Evolutionary conservation across 2,329 filamentous ascomycete species (phyloP), one percentile per base, ranked within the genome.

Genomic region (Harringtonia lauricola): DNA sequence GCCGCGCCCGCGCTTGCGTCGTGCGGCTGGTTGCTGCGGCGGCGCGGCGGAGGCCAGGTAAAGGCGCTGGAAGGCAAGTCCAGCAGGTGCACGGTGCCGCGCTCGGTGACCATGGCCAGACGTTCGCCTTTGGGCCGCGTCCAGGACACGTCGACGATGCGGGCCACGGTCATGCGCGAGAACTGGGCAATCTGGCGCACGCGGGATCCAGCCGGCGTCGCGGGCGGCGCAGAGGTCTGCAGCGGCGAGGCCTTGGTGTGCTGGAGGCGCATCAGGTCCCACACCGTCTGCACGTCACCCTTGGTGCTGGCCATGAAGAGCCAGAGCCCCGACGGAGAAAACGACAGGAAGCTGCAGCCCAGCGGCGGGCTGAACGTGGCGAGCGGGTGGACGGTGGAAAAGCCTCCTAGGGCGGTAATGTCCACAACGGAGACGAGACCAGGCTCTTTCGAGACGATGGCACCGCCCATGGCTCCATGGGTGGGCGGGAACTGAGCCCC

Each of bases 31-130:
- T 60, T 28, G 46, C 36, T 33, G 46, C 71, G 67, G 42, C 72
- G 69, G 33, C 76, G 72, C 35, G 79, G 81, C 21, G 88, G 86
- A 34, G 89, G 89, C 89, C 89, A 95, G 51, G 84, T 79, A 54
- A 89, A 90, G 5, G 86, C 86, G 49, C 79, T 84, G 37, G 78
- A 72, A 9, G 88, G 87, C 61, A 96, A 76, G 52, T 95, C 86
- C 51, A 95, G 81, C 36, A 96, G 76, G 63, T 98, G 92, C 12
- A 95, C 81, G 9, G 92, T 98, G n/a, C 90, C 88, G 53, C 89
- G 85, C 55, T 94, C 87, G 1, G 92, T 96, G 22, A 95, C 79
- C 64, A 98, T 81, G 2, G 89, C 90, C 33, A 94, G 66, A 46
- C 85, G 81, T 57, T 94, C 86, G 19, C 86, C 86, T 44, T 81